phyloP scores from a whole-genome alignment of 805 yeast genomes.

The Myxozyma vanderwaltii region DNA sequence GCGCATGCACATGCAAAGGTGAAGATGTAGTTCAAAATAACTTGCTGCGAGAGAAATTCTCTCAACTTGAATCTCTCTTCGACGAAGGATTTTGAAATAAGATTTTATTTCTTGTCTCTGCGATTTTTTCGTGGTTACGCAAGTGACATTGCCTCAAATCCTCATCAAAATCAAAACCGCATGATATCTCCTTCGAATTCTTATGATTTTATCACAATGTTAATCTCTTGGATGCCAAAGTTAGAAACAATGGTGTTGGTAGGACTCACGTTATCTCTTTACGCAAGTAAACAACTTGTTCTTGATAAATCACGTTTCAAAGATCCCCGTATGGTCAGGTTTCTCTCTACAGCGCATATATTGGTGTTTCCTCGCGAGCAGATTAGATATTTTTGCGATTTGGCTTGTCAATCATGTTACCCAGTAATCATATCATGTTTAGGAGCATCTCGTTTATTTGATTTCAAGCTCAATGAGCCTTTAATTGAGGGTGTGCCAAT shows the following conservation, averaged over 20 bases:
- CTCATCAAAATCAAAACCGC: not conserved
- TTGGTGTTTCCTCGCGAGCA: too few relatives aligned
- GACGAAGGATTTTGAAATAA: too few relatives aligned
- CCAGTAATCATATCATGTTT: too few relatives aligned
- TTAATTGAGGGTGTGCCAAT: not conserved
- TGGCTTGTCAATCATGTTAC: too few relatives aligned
- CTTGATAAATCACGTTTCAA: too few relatives aligned
- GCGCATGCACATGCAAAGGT: not conserved
- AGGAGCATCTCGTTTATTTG: not conserved
- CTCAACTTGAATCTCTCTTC: too few relatives aligned
- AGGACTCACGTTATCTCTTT: not conserved
- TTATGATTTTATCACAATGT: not conserved
- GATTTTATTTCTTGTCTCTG: not conserved
- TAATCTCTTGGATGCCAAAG: not conserved
- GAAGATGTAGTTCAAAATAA: not conserved
- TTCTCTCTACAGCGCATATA: too few relatives aligned
- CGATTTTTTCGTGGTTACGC: not conserved
- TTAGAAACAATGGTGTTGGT: not conserved
- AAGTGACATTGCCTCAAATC: not conserved
- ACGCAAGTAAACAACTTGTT: too few relatives aligned
- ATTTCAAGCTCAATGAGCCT: not conserved
- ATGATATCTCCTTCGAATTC: not conserved
- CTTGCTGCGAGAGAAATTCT: too few relatives aligned
- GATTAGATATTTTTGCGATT: too few relatives aligned
- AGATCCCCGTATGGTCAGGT: too few relatives aligned